Base-by-base conservation (phyloP, 305 asterid genomes). In the Solanum hybrid region DNA sequence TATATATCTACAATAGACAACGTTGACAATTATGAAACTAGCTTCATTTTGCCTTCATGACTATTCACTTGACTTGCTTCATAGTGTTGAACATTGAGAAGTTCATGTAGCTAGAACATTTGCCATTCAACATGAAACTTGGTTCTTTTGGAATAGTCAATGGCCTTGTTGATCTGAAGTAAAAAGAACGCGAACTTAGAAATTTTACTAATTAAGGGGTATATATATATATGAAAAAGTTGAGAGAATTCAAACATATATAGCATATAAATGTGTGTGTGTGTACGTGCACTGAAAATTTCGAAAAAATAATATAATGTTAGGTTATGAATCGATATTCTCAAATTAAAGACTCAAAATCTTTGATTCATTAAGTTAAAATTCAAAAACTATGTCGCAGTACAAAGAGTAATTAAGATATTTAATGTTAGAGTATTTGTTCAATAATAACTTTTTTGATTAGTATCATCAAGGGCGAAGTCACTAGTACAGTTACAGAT, bases 61-160 rank as follows among this genome's bases (percentile, higher is more conserved):
- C 2, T 36, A 16, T n/a, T 85, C 76, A 85, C 87, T 85, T 85
- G n/a, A 85, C 87, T 85, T 51, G 87, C 12, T 89, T 89, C 85
- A 89, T 89, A 13, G 76, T 89, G 88, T 27, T 72, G 66, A 84
- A 84, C 73, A 88, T 46, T 17, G 88, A 37, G 72, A 42, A 80
- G 90, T 88, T 89, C 91, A 93, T 91, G 90, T 91, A 86, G 91
- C 91, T 91, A 89, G 91, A 92, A 79, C 93, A 92, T 85, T 94
- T 94, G 89, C 92, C 91, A 69, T 91, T 87, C 79, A 91, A n/a
- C 87, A 91, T 90, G 79, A 94, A 91, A 75, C 93, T 92, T 90
- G 98, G 98, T 87, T 96, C 96, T 34, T 93, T 92, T 73, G 98
- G 98, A 86, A 96, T 89, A 77, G 98, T 96, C 91, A 94, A 88